These are phyloP conservation scores for Geosmithia putterillii DNA, from an alignment of 2,329 filamentous ascomycete species.

Conservation along the genomic window DNA sequence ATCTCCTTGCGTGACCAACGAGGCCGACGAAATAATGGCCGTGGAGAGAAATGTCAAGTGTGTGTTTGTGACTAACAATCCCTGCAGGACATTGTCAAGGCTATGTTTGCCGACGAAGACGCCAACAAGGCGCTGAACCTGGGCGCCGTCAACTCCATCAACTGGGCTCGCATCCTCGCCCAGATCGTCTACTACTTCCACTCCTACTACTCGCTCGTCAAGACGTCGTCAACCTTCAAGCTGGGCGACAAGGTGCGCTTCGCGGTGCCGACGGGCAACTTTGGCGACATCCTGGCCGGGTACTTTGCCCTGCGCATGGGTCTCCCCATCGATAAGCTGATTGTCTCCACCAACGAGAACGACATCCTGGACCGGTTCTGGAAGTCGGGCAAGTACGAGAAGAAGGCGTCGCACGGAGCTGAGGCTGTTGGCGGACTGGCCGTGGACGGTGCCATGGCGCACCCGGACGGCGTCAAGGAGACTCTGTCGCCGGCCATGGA, in stretches of 20 bases:
- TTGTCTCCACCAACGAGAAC: constrained; percentile 94
- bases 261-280: constrained; percentile 91
- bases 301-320: constrained; percentile 91
- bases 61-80: background rate
- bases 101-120: constrained; percentile 74
- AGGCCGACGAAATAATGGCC: too few relatives aligned
- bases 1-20: background rate
- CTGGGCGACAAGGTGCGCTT: constrained; percentile 63
- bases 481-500: constrained; percentile 96
- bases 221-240: constrained; percentile 46
- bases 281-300: constrained; percentile 85
- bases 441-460: constrained; percentile 48
- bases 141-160: constrained; percentile 92
- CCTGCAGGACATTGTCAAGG: constrained; percentile 74
- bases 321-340: constrained; percentile 73
- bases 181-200: constrained; percentile 98
- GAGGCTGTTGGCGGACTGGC: constrained; percentile 52
- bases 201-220: constrained; percentile 74
- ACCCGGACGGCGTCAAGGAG: constrained; percentile 71
- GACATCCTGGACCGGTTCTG: constrained; percentile 95
- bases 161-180: constrained; percentile 87
- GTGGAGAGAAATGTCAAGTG: too few relatives aligned
- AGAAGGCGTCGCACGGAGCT: constrained; percentile 51
- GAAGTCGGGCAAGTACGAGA: constrained; percentile 82
- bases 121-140: constrained; percentile 75